Evolutionary conservation across 345 rosid genomes (phyloP).

Genomic region (Gossypium stocksii): DNA sequence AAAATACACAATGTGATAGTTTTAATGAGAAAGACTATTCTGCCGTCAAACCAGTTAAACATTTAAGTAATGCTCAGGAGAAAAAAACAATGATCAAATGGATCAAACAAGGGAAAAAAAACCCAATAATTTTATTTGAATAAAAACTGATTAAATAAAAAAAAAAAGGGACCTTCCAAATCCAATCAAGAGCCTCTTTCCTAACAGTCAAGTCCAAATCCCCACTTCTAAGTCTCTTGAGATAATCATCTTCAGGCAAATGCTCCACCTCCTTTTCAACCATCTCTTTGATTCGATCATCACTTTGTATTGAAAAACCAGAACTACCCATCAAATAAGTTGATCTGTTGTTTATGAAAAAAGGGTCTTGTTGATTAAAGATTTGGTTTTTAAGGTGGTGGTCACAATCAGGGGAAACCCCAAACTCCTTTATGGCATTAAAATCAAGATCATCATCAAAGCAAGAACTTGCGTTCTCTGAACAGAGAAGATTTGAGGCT

Average conservation of each 20-base stretch:
- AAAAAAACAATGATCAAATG: slow-evolving; percentile 2
- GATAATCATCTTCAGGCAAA: slow-evolving; percentile 53
- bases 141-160: not conserved
- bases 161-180: slow-evolving; percentile 45
- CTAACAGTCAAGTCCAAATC: slow-evolving; percentile 48
- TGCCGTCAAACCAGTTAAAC: not conserved
- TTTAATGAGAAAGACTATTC: too few relatives aligned
- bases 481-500: slow-evolving; percentile 42
- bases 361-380: slow-evolving; percentile 24
- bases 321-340: slow-evolving; percentile 26
- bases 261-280: slow-evolving; percentile 51
- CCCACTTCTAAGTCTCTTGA: slow-evolving; percentile 48
- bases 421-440: slow-evolving; percentile 22
- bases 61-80: not conserved
- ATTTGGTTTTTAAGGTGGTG: slow-evolving; percentile 13
- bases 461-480: slow-evolving; percentile 35
- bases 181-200: slow-evolving; percentile 65
- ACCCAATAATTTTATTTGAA: not conserved
- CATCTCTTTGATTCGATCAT: slow-evolving; percentile 53
- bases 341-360: slow-evolving; percentile 27
- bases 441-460: slow-evolving; percentile 35
- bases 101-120: slow-evolving; percentile 19
- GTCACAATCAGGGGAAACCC: slow-evolving; percentile 19
- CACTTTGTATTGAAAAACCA: slow-evolving; percentile 35
- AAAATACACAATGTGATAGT: not conserved